phyloP scores from a whole-genome alignment of 768 basidiomycete genomes.

The Tylopilus rubrobrunneus region DNA sequence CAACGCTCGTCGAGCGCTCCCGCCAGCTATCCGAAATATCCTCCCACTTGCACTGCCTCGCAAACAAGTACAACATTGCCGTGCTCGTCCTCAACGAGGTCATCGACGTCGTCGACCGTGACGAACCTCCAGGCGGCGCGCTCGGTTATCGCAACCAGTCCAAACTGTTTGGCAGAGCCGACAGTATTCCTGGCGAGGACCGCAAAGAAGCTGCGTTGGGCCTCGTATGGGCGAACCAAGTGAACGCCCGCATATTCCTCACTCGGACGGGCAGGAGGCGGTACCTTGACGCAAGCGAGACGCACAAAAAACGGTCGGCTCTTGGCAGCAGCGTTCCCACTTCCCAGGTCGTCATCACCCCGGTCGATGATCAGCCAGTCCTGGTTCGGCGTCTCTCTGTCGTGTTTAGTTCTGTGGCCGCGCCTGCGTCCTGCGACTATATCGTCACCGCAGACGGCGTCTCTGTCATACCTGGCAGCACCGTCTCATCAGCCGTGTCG shows the following conservation, averaged over 20 bases:
- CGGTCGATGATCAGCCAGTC: conserved; percentile 39
- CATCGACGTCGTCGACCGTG: conserved; percentile 62
- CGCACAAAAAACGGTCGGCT: conserved; percentile 24
- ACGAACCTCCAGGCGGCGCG: conserved; percentile 13
- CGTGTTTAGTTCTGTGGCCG: conserved; percentile 67
- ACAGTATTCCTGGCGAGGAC: conserved; percentile 53
- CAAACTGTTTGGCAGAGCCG: conserved; percentile 69
- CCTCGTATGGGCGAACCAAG: conserved; percentile 90
- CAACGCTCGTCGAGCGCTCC: conserved; percentile 69
- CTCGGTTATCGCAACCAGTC: conserved; percentile 70
- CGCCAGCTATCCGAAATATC: conserved; percentile 66
- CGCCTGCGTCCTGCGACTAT: conserved; percentile 67
- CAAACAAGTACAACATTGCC: conserved; percentile 58
- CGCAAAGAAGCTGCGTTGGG: conserved; percentile 82
- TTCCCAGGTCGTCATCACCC: conserved; percentile 1
- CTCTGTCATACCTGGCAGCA: conserved; percentile 26
- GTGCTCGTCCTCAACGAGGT: conserved; percentile 90
- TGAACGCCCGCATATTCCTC: conserved; percentile 83
- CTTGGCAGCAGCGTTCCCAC: conserved; percentile 3
- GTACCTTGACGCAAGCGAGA: conserved; percentile 41
- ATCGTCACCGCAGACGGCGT: conserved; percentile 66
- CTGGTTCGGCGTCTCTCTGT: conserved; percentile 71
- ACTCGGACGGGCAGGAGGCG: conserved; percentile 69
- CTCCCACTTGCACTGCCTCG: conserved; percentile 65
- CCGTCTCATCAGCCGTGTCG: conserved; percentile 3